Percentiles rank a stretch among this genome's conserved stretches.
Conservation (phyloP, 108 stramenopile genomes). For the Nitzschia sp. region DNA sequence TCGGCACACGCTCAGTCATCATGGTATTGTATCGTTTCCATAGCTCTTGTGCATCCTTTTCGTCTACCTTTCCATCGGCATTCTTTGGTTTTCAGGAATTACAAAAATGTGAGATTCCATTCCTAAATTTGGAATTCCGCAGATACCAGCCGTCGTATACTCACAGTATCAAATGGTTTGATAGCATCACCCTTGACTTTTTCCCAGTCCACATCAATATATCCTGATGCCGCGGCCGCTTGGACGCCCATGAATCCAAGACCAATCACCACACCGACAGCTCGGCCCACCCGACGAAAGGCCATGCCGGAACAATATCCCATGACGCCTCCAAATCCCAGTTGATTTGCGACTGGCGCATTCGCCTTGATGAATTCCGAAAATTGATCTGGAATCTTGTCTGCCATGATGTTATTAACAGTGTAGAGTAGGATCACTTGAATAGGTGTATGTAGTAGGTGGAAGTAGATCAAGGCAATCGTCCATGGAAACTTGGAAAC, state of each 20-base stretch:
- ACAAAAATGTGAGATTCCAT: not conserved
- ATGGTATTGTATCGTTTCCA: constrained; percentile 81
- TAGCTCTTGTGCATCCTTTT: constrained; percentile 72
- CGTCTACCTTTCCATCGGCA: constrained; percentile 62
- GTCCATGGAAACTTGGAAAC: too few relatives aligned
- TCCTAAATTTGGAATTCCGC: too few relatives aligned
- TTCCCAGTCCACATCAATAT: constrained; percentile 87
- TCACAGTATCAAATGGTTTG: constrained; percentile 66
- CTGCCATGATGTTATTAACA: constrained; percentile 6
- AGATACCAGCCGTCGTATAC: too few relatives aligned
- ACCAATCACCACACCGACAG: constrained; percentile 73
- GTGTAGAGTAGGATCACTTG: not conserved
- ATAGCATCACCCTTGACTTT: constrained; percentile 69
- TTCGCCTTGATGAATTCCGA: constrained; percentile 29
- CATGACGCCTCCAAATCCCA: constrained; percentile 69
- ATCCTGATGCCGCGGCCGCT: constrained; percentile 64
- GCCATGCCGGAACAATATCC: constrained; percentile 91
- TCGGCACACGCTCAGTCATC: constrained; percentile 76
- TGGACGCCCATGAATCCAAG: constrained; percentile 78
- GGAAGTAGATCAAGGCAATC: too few relatives aligned
- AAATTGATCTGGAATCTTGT: constrained; percentile 19
- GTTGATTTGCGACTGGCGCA: constrained; percentile 24
- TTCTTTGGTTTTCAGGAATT: constrained; percentile 23
- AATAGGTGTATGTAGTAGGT: too few relatives aligned
- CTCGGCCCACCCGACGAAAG: constrained; percentile 80